Evolutionary conservation across 73 alveolate genomes (phyloP).

Genomic region (Paramecium caudatum): DNA sequence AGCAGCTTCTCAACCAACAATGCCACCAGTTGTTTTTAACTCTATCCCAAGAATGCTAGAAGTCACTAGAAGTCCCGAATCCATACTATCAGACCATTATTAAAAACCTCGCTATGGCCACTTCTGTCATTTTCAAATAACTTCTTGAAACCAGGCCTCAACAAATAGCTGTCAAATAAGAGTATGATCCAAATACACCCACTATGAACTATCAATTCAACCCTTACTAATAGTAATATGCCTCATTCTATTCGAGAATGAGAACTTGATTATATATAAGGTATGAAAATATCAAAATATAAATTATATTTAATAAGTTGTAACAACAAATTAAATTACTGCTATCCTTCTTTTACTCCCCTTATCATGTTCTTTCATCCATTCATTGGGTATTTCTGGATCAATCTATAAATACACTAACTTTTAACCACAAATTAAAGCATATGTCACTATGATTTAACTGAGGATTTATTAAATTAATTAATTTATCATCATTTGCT

Average conservation of each 20-base stretch:
- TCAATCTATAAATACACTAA: background rate
- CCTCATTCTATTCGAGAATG: background rate
- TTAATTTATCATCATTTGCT: too few relatives aligned
- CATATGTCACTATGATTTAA: background rate
- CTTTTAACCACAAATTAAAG: constrained; percentile 24
- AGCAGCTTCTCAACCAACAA: background rate
- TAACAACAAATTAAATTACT: constrained; percentile 44
- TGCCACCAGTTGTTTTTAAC: background rate
- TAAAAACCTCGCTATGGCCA: constrained; percentile 16
- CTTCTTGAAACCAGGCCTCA: background rate
- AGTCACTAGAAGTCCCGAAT: background rate
- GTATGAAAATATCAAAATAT: constrained; percentile 20
- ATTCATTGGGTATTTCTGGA: background rate
- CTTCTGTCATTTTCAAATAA: constrained; percentile 10
- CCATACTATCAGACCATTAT: constrained; percentile 15
- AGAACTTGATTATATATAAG: constrained; percentile 4
- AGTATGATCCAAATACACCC: constrained; percentile 23
- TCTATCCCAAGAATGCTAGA: background rate
- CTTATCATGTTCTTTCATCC: too few relatives aligned
- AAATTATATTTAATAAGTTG: constrained; percentile 28
- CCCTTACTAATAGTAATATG: background rate
- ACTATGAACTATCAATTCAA: too few relatives aligned
- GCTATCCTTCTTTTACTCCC: constrained; percentile 4
- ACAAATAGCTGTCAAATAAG: background rate
- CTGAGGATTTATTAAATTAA: constrained; percentile 23